A percentile compares a stretch with the other conserved stretches of the same genome.
Conservation (phyloP, 352 stramenopile species). For the Pythium chondricola region DNA sequence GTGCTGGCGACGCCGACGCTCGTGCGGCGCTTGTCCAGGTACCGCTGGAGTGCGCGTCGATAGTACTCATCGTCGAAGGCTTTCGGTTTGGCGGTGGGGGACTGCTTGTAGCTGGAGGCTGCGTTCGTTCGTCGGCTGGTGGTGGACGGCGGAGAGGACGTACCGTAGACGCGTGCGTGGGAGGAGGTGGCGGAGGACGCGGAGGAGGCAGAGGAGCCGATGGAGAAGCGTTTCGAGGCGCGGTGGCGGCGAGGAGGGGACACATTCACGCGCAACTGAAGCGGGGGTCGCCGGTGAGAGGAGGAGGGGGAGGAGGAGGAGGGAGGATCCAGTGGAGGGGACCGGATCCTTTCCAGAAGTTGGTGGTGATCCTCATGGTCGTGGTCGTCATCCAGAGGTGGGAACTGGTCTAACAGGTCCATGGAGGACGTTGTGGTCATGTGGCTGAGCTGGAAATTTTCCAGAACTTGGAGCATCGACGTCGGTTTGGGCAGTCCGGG, state of each 20-base stretch:
- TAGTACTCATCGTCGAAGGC: constrained; percentile 65
- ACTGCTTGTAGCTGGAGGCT: constrained; percentile 7
- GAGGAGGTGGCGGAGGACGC: no score
- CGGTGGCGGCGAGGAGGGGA: constrained; percentile 18
- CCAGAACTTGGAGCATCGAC: constrained; percentile 56
- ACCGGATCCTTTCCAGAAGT: not conserved
- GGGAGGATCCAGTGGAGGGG: not conserved
- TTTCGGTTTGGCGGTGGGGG: constrained; percentile 13
- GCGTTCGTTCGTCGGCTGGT: constrained; percentile 13
- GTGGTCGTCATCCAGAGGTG: constrained; percentile 1
- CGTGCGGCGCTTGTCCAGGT: constrained; percentile 39
- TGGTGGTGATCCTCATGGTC: no score
- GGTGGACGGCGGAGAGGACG: not conserved
- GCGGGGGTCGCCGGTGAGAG: not conserved
- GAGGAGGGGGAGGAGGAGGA: not conserved
- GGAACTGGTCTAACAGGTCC: constrained; percentile 16
- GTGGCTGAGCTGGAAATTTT: constrained; percentile 42
- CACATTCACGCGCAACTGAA: constrained; percentile 15
- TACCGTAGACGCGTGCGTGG: not conserved
- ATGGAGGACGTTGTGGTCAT: constrained; percentile 14
- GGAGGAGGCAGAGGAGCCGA: no score
- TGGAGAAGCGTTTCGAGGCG: no score
- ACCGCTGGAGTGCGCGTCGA: constrained; percentile 48
- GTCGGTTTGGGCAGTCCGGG: not conserved
- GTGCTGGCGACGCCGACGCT: constrained; percentile 40